Percentiles rank a stretch among this genome's conserved stretches.
These are phyloP conservation scores for Fusarium bulbicola DNA, from an alignment of 2,329 filamentous ascomycete species.

Conservation along the genomic window DNA sequence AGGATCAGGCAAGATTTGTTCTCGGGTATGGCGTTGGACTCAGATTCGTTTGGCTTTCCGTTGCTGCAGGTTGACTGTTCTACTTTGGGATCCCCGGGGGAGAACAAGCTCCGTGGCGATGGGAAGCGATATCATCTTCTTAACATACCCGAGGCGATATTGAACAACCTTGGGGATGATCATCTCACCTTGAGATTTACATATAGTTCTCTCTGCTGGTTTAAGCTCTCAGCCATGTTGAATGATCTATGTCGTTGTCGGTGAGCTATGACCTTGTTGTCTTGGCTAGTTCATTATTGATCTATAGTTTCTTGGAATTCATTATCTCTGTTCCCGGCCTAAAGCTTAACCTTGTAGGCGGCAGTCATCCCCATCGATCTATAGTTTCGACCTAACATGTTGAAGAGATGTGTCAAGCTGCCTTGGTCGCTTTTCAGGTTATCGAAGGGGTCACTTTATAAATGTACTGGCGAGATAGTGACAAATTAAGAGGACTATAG, in stretches of 20 bases:
- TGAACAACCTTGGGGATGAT: neutral
- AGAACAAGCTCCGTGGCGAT: neutral
- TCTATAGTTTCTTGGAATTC: neutral
- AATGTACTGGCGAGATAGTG: neutral
- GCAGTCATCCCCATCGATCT: no score
- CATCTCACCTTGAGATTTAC: neutral
- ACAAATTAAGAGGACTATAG: neutral
- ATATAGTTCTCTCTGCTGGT: fast-evolving
- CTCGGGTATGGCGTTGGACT: neutral
- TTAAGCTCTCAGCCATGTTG: neutral
- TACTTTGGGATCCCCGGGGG: neutral
- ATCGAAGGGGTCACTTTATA: fast-evolving
- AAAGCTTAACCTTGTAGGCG: no score
- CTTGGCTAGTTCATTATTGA: neutral
- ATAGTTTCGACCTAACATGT: neutral
- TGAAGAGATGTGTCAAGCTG: neutral
- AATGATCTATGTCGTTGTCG: neutral
- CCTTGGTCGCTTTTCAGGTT: neutral
- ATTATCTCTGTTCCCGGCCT: no score
- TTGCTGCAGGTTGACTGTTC: neutral
- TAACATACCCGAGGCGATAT: neutral
- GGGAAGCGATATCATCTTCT: neutral
- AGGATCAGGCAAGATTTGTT: neutral
- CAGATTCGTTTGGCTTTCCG: neutral
- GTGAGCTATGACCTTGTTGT: neutral